Conservation (phyloP, 208 protist species). For the Trichomonas gallinae region DNA sequence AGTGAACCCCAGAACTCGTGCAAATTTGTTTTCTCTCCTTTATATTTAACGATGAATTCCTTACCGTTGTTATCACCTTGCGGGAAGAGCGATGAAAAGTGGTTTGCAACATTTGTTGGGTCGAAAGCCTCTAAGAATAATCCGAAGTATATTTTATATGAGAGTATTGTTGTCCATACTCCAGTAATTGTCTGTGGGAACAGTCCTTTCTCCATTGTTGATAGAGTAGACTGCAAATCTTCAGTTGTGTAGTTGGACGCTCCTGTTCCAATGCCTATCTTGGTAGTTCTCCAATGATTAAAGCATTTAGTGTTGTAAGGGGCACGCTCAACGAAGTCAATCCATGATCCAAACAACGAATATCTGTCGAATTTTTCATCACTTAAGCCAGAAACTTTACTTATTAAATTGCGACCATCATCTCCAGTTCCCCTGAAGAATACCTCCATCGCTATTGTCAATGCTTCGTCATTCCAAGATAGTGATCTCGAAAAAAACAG, state of each 20-base stretch:
- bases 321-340: neutral
- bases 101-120: neutral
- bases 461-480: neutral
- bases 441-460: neutral
- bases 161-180: neutral
- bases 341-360: neutral
- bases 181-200: neutral
- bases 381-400: neutral
- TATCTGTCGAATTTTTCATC: neutral
- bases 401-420: neutral
- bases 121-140: neutral
- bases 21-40: neutral
- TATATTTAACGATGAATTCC: neutral
- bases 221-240: neutral
- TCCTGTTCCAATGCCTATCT: neutral
- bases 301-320: neutral
- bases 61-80: neutral
- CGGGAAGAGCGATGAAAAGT: neutral
- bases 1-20: neutral
- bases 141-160: neutral
- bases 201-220: neutral
- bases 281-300: neutral
- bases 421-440: neutral
- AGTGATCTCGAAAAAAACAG: neutral
- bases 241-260: neutral